These are phyloP conservation scores for Psilocybe mexicana DNA, from an alignment of 1,284 basidiomycete species.

Conservation along the genomic window DNA sequence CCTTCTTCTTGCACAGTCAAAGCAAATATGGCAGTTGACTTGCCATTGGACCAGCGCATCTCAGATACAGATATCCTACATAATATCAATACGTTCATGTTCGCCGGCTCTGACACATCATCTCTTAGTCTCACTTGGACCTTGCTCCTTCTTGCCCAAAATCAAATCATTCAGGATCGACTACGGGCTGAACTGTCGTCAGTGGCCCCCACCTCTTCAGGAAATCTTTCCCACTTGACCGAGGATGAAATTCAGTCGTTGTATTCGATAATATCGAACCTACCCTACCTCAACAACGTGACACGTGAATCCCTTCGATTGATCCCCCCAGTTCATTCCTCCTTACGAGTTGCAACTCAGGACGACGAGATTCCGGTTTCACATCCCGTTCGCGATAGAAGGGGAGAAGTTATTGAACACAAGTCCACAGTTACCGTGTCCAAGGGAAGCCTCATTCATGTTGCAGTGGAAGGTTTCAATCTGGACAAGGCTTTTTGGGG, in stretches of 20 bases:
- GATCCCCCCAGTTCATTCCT: slow-evolving; percentile 80
- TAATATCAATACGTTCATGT: slow-evolving; percentile 85
- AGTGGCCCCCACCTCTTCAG: slow-evolving; percentile 36
- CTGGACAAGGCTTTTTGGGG: slow-evolving; percentile 77
- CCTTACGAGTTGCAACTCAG: slow-evolving; percentile 69
- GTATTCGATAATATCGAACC: slow-evolving; percentile 53
- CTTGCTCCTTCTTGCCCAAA: slow-evolving; percentile 64
- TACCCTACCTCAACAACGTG: slow-evolving; percentile 80
- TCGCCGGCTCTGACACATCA: slow-evolving; percentile 85
- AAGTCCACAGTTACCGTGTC: slow-evolving; percentile 51
- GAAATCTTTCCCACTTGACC: slow-evolving; percentile 42
- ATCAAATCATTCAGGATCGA: slow-evolving; percentile 62
- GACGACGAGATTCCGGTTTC: slow-evolving; percentile 76
- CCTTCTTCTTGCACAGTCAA: slow-evolving; percentile 50
- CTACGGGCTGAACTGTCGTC: slow-evolving; percentile 62
- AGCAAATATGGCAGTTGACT: slow-evolving; percentile 66
- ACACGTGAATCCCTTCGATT: slow-evolving; percentile 72
- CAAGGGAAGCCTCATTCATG: slow-evolving; percentile 72
- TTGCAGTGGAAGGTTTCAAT: slow-evolving; percentile 78
- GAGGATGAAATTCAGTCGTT: slow-evolving; percentile 62
- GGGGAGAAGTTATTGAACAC: slow-evolving; percentile 45
- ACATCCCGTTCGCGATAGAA: slow-evolving; percentile 57
- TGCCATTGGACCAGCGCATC: slow-evolving; percentile 67
- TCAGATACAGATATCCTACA: slow-evolving; percentile 80
- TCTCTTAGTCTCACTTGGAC: slow-evolving; percentile 80